Conservation (phyloP, 352 stramenopile genomes). For the Pythium dissotocum region DNA sequence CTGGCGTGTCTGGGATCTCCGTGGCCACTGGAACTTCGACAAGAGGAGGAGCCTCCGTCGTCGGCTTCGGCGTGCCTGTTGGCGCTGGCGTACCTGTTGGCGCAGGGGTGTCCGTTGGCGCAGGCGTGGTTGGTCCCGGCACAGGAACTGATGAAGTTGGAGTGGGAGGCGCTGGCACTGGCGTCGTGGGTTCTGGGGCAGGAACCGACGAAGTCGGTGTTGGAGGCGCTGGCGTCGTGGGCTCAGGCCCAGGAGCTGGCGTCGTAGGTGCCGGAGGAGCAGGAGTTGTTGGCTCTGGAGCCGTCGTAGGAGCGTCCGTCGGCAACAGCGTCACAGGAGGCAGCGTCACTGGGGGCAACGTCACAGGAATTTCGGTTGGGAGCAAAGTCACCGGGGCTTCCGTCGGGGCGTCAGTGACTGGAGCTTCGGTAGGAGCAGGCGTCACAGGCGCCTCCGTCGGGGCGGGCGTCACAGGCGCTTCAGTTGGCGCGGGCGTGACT, state of each 20-base stretch:
- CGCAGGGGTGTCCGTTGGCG: not conserved
- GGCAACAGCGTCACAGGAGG: too few relatives aligned
- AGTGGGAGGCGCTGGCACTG: not conserved
- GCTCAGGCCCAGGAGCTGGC: not conserved
- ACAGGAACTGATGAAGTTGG: not conserved
- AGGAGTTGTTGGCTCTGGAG: not conserved
- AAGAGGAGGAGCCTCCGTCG: conserved; percentile 1
- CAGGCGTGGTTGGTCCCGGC: conserved; percentile 5
- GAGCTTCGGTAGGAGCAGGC: not conserved
- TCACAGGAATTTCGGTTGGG: too few relatives aligned
- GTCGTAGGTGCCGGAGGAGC: too few relatives aligned
- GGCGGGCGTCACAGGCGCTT: not conserved
- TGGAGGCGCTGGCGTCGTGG: not conserved
- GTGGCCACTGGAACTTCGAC: not conserved
- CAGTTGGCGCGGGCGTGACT: not conserved
- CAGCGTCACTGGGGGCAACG: too few relatives aligned
- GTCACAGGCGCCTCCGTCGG: not conserved
- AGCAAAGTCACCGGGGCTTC: too few relatives aligned
- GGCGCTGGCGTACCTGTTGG: not conserved
- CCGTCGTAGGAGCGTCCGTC: not conserved
- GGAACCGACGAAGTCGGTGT: not conserved
- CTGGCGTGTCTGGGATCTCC: conserved; percentile 1
- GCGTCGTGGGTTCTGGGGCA: not conserved
- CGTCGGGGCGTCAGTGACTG: too few relatives aligned
- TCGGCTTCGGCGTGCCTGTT: conserved; percentile 1